These are phyloP conservation scores for Prunus yedoensis DNA, from an alignment of 331 rosid genomes.

Conservation along the genomic window DNA sequence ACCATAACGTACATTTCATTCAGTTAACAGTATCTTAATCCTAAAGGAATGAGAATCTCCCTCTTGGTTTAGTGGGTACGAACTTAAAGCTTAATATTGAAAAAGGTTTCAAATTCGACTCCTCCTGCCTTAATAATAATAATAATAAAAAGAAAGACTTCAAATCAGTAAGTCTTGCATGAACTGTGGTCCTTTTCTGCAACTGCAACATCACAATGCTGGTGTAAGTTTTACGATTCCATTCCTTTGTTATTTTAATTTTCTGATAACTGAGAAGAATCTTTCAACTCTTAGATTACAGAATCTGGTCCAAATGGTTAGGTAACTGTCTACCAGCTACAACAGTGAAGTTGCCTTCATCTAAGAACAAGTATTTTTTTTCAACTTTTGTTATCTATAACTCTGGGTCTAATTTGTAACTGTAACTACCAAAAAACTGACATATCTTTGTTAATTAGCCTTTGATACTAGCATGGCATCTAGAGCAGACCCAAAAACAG, in stretches of 20 bases:
- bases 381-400: not conserved
- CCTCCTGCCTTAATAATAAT: too few relatives aligned
- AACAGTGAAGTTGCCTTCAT: not conserved
- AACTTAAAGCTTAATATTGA: too few relatives aligned
- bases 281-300: constrained; percentile 20
- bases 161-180: too few relatives aligned
- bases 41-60: too few relatives aligned
- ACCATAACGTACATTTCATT: not conserved
- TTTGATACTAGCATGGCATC: not conserved
- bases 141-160: too few relatives aligned
- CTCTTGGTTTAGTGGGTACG: too few relatives aligned
- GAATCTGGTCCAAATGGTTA: constrained; percentile 38
- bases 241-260: not conserved
- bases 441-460: not conserved
- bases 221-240: too few relatives aligned
- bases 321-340: constrained; percentile 27
- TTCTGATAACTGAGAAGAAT: constrained; percentile 6
- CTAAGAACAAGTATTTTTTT: not conserved
- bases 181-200: too few relatives aligned
- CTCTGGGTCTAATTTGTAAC: not conserved
- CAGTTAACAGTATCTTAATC: too few relatives aligned
- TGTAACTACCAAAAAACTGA: not conserved
- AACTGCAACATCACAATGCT: too few relatives aligned
- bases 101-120: too few relatives aligned
- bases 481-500: not conserved